Evolutionary conservation across 352 stramenopile genomes (phyloP), one percentile per base, ranked within the genome.

Genomic region (Pythium biforme): DNA sequence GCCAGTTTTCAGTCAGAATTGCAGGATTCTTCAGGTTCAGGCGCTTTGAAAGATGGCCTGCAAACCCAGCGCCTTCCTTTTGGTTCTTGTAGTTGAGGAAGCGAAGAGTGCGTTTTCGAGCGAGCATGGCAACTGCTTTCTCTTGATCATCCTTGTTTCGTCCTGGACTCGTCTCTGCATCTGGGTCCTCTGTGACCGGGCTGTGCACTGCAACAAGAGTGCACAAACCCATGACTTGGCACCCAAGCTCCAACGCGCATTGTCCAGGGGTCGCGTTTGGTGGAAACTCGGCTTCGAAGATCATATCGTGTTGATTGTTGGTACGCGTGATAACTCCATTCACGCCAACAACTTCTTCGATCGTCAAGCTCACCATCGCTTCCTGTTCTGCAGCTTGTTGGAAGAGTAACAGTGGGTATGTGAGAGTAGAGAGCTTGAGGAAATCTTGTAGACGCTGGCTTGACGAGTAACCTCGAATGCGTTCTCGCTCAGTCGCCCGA

Each of bases 371-470:
- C 23, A 92, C 71, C 70, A 90, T 83, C 58, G 72, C 79, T 61
- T 89, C 83, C 46, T 88, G 81, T 51, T 90, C 83, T 17, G 81
- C 81, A 46, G 84, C 81, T 64, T 93, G 84, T 11, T 76, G 77
- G 62, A 93, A 93, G 27, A 93, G 69, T 33, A 69, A 37, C 22
- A 93, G 68, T 8, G 84, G 84, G 26, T 89, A 93, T 34, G 76
- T 78, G 15, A 91, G 63, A 9, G 83, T 89, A 1, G 70, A 80
- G 20, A 90, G 65, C 59, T 93, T 93, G 4, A 93, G 69, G 11
- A 74, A 77, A 57, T 93, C 82, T 48, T 86, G 78, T 2, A 93
- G 76, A 19, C 73, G 72, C 53, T 88, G 72, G 19, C 76, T 93
- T 29, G 73, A 82, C 2, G 61, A 77, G 53, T 90, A 93, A 0